Percentiles rank a stretch among this genome's conserved stretches.
Conservation (phyloP, 805 yeast species). For the Saccharomyces mikatae region DNA sequence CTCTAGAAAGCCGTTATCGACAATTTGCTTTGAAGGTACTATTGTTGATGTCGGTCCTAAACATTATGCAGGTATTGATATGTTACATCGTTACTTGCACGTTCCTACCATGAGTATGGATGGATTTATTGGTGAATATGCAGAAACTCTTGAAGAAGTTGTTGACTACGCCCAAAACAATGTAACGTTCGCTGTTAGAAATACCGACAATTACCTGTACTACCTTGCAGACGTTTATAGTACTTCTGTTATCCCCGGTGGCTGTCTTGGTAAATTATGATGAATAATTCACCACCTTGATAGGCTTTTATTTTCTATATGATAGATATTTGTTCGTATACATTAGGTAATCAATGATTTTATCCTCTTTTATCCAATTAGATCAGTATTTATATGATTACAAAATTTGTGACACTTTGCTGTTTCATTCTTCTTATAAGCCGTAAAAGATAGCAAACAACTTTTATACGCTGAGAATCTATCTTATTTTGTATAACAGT, state of each 20-base stretch:
- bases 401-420: background rate
- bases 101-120: conserved; percentile 28
- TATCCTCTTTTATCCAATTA: background rate
- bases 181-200: conserved; percentile 31
- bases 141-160: conserved; percentile 31
- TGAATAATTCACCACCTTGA: background rate
- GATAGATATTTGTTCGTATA: background rate
- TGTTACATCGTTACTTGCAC: conserved; percentile 35
- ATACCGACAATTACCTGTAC: conserved; percentile 28
- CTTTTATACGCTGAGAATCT: too few relatives aligned
- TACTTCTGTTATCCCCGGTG: conserved; percentile 24
- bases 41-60: conserved; percentile 23
- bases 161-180: conserved; percentile 29
- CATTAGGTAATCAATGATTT: background rate
- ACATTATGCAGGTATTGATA: conserved; percentile 32
- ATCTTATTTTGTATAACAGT: too few relatives aligned
- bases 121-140: conserved; percentile 30
- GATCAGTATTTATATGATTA: background rate
- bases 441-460: too few relatives aligned
- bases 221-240: conserved; percentile 30
- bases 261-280: conserved; percentile 14
- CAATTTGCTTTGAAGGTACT: conserved; percentile 33
- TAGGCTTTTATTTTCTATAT: background rate
- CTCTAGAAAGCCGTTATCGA: conserved; percentile 26
- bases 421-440: too few relatives aligned